Evolutionary conservation across 2,329 filamentous ascomycete species (phyloP).

Genomic region (Sclerotinia sclerotiorum): DNA sequence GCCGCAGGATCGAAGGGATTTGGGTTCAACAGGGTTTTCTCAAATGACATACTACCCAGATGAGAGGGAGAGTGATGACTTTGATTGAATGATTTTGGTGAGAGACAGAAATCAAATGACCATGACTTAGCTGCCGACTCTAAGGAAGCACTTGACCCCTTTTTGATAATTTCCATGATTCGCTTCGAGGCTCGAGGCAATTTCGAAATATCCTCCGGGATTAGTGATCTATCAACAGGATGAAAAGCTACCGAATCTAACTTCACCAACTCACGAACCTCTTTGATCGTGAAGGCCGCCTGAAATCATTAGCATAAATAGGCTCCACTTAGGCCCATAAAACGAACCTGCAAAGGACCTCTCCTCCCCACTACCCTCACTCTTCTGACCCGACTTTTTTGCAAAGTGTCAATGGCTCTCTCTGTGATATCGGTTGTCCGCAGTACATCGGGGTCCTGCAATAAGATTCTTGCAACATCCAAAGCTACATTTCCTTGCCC

Average conservation of each 20-base stretch:
- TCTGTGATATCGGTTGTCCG: constrained; percentile 86
- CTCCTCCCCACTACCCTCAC: constrained; percentile 87
- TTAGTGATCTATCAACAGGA: constrained; percentile 62
- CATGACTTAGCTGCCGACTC: constrained; percentile 62
- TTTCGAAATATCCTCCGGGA: constrained; percentile 66
- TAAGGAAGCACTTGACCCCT: constrained; percentile 60
- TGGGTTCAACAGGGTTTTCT: constrained; percentile 56
- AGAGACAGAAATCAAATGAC: constrained; percentile 83
- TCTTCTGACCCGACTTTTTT: constrained; percentile 70
- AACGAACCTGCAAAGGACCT: constrained; percentile 76
- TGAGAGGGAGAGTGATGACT: constrained; percentile 46
- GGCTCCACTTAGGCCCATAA: background rate
- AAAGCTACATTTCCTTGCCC: constrained; percentile 96
- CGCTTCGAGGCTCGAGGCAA: constrained; percentile 75
- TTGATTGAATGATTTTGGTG: constrained; percentile 64
- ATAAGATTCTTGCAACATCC: constrained; percentile 84
- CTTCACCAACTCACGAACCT: constrained; percentile 83
- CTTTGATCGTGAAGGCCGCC: constrained; percentile 95
- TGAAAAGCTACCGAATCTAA: constrained; percentile 71
- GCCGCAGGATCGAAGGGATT: constrained; percentile 54
- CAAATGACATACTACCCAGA: constrained; percentile 68
- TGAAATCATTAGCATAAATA: constrained; percentile 41
- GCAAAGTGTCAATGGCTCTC: constrained; percentile 72
- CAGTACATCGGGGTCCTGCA: constrained; percentile 72
- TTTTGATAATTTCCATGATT: constrained; percentile 76